Base-by-base conservation (phyloP, 2,329 filamentous ascomycete genomes). In the Grosmannia penicillata region DNA sequence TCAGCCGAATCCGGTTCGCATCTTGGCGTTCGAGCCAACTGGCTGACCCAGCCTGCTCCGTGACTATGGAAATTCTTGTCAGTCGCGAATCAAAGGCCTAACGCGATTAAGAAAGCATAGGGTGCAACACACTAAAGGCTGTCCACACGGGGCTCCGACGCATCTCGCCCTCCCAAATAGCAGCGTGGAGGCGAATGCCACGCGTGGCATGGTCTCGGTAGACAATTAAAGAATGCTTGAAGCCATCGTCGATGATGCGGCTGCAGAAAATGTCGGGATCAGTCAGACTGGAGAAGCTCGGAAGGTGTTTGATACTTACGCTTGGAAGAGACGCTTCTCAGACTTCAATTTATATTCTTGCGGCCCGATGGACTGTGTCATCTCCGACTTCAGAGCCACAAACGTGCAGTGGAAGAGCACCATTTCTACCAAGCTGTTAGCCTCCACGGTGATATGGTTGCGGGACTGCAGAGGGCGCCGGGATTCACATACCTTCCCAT, bases 91-190 rank as follows among this genome's bases (percentile, higher is more conserved):
- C n/a, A n/a, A n/a, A n/a, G n/a, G n/a, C n/a, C n/a, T n/a, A n/a
- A n/a, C n/a, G n/a, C n/a, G n/a, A n/a, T n/a, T n/a, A n/a, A n/a
- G n/a, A 5, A 8, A 23, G n/a, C 13, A 8, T 28, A 38, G 41
- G 30, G 18, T 13, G 21, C 10, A 8, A 48, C 65, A 21, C 56
- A 75, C 72, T 56, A 47, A 78, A 78, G 3, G 73, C 72, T 3
- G 73, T 78, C 74, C 74, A 78, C 8, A 78, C 62, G 1, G 73
- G 74, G 47, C 70, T 74, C 36, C 59, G 58, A 23, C 57, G 59
- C 36, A 75, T 49, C 37, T 67, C 63, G 3, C 70, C 72, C n/a
- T 68, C 63, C 59, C 62, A 66, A 0, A 72, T 63, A 2, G 68
- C 61, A 11, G 70, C 68, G 34, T 75, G 71, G 1, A 78, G 63